Percentiles rank a stretch among this genome's conserved stretches.
Conservation (phyloP, 768 basidiomycete genomes). For the Tylopilus felleus region DNA sequence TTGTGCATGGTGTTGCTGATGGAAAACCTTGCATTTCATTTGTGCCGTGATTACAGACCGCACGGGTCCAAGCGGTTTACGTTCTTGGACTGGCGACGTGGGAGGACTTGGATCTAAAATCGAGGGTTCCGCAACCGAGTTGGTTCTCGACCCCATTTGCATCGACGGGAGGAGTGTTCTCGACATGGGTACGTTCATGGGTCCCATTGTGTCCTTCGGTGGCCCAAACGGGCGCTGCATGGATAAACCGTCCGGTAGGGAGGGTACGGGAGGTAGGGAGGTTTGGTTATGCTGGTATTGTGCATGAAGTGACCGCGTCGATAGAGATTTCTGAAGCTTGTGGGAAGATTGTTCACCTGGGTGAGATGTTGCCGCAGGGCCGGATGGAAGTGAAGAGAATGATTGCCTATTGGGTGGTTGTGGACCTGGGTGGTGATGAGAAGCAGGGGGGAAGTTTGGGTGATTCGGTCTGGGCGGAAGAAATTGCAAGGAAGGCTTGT, state of each 20-base stretch:
- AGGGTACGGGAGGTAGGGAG: constrained; percentile 37
- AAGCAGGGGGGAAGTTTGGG: constrained; percentile 9
- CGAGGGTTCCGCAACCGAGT: constrained; percentile 50
- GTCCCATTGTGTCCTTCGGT: constrained; percentile 18
- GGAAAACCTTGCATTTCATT: constrained; percentile 98
- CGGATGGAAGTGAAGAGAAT: constrained; percentile 10
- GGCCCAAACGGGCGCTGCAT: constrained; percentile 22
- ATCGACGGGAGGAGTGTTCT: constrained; percentile 64
- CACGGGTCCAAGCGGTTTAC: constrained; percentile 57
- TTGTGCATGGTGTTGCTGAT: constrained; percentile 93
- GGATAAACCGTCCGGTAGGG: constrained; percentile 33
- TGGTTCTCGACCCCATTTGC: constrained; percentile 48
- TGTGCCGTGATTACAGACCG: constrained; percentile 78
- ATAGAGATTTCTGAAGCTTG: constrained; percentile 49
- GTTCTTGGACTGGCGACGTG: constrained; percentile 67
- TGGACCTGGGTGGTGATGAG: constrained; percentile 17
- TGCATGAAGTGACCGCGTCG: constrained; percentile 56
- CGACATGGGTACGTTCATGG: constrained; percentile 36
- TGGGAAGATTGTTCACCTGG: constrained; percentile 45
- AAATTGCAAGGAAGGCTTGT: constrained; percentile 15
- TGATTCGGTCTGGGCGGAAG: constrained; percentile 11
- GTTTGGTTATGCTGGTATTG: constrained; percentile 44
- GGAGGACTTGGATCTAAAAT: constrained; percentile 80
- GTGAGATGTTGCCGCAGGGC: constrained; percentile 23
- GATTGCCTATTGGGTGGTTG: constrained; percentile 10